Conservation (phyloP, 1,284 basidiomycete genomes). For the Taiwanofungus camphoratus region DNA sequence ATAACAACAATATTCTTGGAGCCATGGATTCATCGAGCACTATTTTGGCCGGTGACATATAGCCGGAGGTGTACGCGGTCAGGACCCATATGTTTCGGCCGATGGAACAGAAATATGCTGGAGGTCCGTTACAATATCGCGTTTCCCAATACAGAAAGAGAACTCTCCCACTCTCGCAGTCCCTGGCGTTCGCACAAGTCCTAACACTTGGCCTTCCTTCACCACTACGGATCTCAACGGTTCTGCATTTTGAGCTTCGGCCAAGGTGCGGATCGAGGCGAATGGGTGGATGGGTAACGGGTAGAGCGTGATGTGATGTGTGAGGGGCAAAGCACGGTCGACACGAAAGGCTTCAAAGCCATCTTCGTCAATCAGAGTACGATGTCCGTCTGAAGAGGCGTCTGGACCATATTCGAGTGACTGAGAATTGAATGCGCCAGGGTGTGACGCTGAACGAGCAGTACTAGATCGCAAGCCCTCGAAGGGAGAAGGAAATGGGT, state of each 20-base stretch:
- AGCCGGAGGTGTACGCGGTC: too few relatives aligned
- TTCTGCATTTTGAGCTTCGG: constrained; percentile 24
- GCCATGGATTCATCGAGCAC: too few relatives aligned
- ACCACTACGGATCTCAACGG: constrained; percentile 18
- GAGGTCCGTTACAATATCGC: constrained; percentile 17
- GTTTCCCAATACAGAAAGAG: constrained; percentile 20
- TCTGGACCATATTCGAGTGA: not conserved
- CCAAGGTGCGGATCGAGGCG: constrained; percentile 20
- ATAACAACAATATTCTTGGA: too few relatives aligned
- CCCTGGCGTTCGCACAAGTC: constrained; percentile 30
- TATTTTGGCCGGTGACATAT: too few relatives aligned
- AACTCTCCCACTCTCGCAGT: constrained; percentile 17
- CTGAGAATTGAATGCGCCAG: not conserved
- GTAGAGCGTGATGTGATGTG: constrained; percentile 23
- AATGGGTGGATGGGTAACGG: constrained; percentile 24
- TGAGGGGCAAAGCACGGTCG: constrained; percentile 8
- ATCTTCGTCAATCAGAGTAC: not conserved
- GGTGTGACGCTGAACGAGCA: not conserved
- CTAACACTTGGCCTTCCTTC: constrained; percentile 24
- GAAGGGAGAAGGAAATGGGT: constrained; percentile 38
- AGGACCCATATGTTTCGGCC: too few relatives aligned
- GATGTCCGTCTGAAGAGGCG: not conserved
- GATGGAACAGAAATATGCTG: too few relatives aligned
- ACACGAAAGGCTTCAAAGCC: not conserved
- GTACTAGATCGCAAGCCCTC: constrained; percentile 6